Evolutionary conservation across 2,329 filamentous ascomycete genomes (phyloP).

Genomic region (Pseudogymnoascus sp.): DNA sequence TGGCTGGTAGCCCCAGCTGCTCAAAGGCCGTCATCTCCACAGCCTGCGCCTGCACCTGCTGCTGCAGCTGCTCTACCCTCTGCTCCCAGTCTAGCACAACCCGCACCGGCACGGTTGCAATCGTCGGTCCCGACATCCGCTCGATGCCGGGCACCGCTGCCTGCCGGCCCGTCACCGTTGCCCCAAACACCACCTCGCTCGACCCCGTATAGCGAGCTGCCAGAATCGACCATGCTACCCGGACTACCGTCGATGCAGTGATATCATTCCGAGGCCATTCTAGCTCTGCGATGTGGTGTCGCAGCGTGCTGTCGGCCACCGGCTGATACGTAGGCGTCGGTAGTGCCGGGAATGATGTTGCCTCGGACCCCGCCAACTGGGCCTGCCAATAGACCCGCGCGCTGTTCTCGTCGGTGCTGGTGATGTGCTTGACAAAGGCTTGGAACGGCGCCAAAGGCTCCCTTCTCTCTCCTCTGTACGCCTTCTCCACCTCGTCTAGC

Average conservation of each 20-base stretch:
- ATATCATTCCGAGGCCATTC: not conserved
- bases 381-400: no score
- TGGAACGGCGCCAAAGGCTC: not conserved
- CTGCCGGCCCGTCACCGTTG: conserved; percentile 35
- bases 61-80: no score
- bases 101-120: conserved; percentile 32
- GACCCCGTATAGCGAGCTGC: conserved; percentile 30
- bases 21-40: no score
- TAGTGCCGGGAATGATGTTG: not conserved
- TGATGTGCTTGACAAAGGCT: not conserved
- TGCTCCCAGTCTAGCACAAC: no score
- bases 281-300: no score
- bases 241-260: conserved; percentile 28
- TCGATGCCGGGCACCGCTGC: conserved; percentile 32
- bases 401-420: no score
- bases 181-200: conserved; percentile 34
- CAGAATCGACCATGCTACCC: conserved; percentile 34
- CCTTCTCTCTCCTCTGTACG: not conserved
- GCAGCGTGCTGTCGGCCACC: no score
- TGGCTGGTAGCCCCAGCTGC: no score
- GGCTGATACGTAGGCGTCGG: not conserved
- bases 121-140: conserved; percentile 36
- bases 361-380: not conserved
- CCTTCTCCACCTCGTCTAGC: not conserved
- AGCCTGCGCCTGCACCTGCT: no score